Evolutionary conservation across 768 basidiomycete genomes (phyloP), one percentile per base, ranked within the genome.

Genomic region (Pisolithus sp.): DNA sequence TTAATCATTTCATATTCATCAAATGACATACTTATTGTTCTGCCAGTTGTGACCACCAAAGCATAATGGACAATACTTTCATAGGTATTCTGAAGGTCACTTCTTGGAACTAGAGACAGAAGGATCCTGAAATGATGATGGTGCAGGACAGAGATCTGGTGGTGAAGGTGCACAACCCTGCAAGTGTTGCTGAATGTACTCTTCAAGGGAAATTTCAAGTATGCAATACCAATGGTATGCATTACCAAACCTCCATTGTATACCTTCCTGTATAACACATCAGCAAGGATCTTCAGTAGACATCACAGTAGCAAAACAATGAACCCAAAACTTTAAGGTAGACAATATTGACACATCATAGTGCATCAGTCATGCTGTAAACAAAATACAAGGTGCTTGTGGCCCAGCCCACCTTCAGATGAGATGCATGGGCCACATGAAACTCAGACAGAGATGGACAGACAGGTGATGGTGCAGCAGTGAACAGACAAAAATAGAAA

Each of bases 161-260:
- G 8, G 26, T 7, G 18, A n/a, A 37, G 34, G 18, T 18, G 46
- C n/a, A 13, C 3, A 20, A 20, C 31, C 31, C 37, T 38, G 18
- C 8, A 18, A 9, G n/a, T 15, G 20, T 18, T 48, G 34, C 23
- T 37, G n/a, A n/a, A 61, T 52, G 28, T 57, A 51, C 6, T 50
- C 34, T 15, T 46, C 48, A 8, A 52, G 50, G 2, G 42, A 34
- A 26, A 63, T 52, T 12, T 45, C 51, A 28, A 68, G 54, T 15
- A 53, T 24, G 20, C 49, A 46, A 44, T 62, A 67, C 64, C 63
- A 69, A 15, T 57, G 57, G 5, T 66, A 56, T 2, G 58, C 59
- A 40, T 61, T 65, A 7, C 59, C 50, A 46, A 69, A 67, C 17
- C 59, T 46, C 31, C 53, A 45, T 9, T 55, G 49, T 17, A 69